phyloP scores from a whole-genome alignment of 1,139 yeast species.

The Meyerozyma carpophila region DNA sequence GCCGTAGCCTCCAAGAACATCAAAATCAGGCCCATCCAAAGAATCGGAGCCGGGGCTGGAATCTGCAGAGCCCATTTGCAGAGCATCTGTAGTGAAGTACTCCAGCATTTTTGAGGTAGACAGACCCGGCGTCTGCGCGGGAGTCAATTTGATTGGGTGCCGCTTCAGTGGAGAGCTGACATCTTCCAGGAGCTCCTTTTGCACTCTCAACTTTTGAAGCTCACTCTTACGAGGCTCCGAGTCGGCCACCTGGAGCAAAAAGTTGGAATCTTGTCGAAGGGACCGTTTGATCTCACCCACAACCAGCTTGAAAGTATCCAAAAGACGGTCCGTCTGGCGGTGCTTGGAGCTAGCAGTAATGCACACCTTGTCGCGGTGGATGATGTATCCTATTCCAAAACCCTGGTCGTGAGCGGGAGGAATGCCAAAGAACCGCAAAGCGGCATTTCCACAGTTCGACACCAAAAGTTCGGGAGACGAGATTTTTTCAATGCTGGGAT shows the following conservation, averaged over 20 bases:
- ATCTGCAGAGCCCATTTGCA: neutral
- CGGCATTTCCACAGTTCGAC: constrained; percentile 74
- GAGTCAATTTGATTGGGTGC: constrained; percentile 33
- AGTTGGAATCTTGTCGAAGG: constrained; percentile 36
- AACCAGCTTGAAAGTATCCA: constrained; percentile 60
- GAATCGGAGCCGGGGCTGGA: constrained; percentile 6
- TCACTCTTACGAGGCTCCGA: constrained; percentile 30
- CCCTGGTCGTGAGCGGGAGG: constrained; percentile 75
- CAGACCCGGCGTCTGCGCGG: constrained; percentile 5
- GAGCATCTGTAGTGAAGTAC: neutral
- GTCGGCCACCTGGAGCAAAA: constrained; percentile 29
- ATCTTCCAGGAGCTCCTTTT: constrained; percentile 30
- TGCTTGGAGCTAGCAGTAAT: constrained; percentile 69
- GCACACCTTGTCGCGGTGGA: constrained; percentile 54
- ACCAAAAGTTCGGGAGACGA: constrained; percentile 39
- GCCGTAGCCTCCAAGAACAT: constrained; percentile 64
- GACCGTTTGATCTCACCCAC: constrained; percentile 46
- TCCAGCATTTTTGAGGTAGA: neutral
- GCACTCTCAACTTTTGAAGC: constrained; percentile 29
- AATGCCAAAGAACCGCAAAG: constrained; percentile 65
- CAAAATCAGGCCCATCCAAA: constrained; percentile 18
- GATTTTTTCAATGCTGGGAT: constrained; percentile 42
- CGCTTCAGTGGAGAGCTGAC: constrained; percentile 24
- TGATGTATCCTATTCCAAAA: constrained; percentile 71
- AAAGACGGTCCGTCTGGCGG: constrained; percentile 65